Base-by-base conservation (phyloP, 345 rosid species). In the Linum tenue region DNA sequence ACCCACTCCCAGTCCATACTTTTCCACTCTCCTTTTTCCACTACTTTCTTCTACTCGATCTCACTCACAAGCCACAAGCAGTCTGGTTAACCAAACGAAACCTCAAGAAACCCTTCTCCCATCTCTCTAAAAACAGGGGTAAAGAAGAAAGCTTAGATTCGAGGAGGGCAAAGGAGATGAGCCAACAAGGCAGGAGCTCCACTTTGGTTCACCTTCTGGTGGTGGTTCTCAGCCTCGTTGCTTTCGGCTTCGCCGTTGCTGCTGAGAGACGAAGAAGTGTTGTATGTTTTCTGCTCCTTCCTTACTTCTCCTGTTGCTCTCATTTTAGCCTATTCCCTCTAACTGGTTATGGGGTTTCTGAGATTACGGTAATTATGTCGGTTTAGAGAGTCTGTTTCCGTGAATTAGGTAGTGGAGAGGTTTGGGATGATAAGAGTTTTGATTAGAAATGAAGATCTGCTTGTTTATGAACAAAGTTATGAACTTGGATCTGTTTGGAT, bases 191-290 rank as follows among this genome's bases (percentile, higher is more conserved):
- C 14, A 60, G 79, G 68, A 89, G 88, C 60, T 88, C 89, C 4
- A 82, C 86, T 55, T 72, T 94, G 5, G 95, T 94, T 14, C 84
- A 88, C 74, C 69, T 94, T 67, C 73, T 86, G 14, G 86, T 88
- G 69, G 83, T 90, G 58, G 76, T 84, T 37, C 89, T 90, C n/a
- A 72, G 96, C 70, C 81, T 94, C 69, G 86, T 90, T 17, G 97
- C 99, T 35, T 94, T 94, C 64, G 97, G 96, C 50, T 92, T 90
- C 73, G 78, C 99, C 80, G 73, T 94, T 75, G 99, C 99, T 63
- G 99, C 99, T 31, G 99, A 90, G 81, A 88, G 97, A 62, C 79
- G 97, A 60, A 78, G 96, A 58, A 90, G 97, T 83, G 74, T 74
- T 66, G 99, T 94, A 75, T 74, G 70, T 62, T 43, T 22, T 17